Evolutionary conservation across 2,329 filamentous ascomycete genomes (phyloP), one percentile per base, ranked within the genome.

Genomic region (Epichloe coenophiala): DNA sequence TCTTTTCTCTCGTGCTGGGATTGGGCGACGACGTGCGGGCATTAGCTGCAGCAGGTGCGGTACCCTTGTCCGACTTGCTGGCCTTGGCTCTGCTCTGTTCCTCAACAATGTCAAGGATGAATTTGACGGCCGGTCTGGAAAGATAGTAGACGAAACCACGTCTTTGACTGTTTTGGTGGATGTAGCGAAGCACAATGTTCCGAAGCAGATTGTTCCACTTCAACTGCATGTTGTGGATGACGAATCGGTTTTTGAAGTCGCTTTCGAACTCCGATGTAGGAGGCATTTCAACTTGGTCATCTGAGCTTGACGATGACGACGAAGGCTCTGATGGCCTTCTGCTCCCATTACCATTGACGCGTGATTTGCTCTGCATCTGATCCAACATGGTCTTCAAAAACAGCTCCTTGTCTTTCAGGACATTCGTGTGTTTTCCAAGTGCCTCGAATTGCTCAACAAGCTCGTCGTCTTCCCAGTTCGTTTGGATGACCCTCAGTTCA

Each of bases 181-280:
- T 94, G 65, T 98, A 98, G 23, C 93, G 87, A 40, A 98, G 77
- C 47, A 98, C 93, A 60, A 96, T 96, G 62, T 98, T 97, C 53
- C 93, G 82, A 38, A 98, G 70, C 11, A 90, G 80, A 60, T 98
- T 98, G 70, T 95, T 97, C 93, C 93, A 98, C 67, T 98, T 98
- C 51, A 98, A 72, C 61, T 98, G 93, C 63, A 94, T 80, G 60
- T 98, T 98, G 72, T 98, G 93, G 48, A 98, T 86, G 59, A 97
- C 91, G 71, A 98, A 98, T 2, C 93, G 86, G 62, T 98, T 98
- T 64, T 94, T 93, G 73, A 96, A 98, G 63, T 97, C 90, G 65
- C 86, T 95, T 46, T 87, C 83, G 57, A 91, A 91, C 57, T 96
- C 89, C 15, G 86, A 80, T 3, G 83, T 78, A 1, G 84, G 79